These are phyloP conservation scores for Amaranthus hypochondriacus DNA, from an alignment of 148 eudicot species.

Conservation along the genomic window DNA sequence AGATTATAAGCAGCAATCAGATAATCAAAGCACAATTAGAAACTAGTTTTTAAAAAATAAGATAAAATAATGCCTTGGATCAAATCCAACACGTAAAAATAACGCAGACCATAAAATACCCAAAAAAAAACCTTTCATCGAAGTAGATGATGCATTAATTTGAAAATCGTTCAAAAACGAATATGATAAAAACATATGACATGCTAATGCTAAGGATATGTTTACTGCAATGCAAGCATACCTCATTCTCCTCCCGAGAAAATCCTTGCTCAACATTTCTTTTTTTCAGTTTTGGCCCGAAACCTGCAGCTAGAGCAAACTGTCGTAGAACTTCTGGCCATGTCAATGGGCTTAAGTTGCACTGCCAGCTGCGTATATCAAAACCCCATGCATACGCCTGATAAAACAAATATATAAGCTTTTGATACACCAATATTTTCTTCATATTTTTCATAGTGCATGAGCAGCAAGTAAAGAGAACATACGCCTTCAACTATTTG, in stretches of 20 bases:
- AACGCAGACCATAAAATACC: too few species aligned
- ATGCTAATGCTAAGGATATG: not conserved
- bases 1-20: not conserved
- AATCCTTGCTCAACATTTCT: conserved; percentile 45
- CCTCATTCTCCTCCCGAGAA: conserved; percentile 76
- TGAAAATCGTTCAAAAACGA: not conserved
- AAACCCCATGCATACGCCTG: conserved; percentile 98
- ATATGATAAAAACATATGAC: not conserved
- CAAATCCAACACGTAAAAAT: too few species aligned
- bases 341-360: conserved; percentile 65
- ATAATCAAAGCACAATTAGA: not conserved
- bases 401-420: conserved; percentile 13
- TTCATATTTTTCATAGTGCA: not conserved
- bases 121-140: too few species aligned
- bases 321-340: conserved; percentile 95
- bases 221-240: conserved; percentile 6
- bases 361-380: conserved; percentile 83
- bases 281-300: conserved; percentile 86
- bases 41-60: too few species aligned
- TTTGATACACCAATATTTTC: not conserved
- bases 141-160: too few species aligned
- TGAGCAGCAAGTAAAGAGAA: conserved; percentile 1
- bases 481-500: conserved; percentile 94
- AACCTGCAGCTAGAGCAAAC: conserved; percentile 81
- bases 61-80: too few species aligned